Evolutionary conservation across 176 grass and related monocot species (phyloP), one percentile per base, ranked within the genome.

Genomic region (Triticum urartu): DNA sequence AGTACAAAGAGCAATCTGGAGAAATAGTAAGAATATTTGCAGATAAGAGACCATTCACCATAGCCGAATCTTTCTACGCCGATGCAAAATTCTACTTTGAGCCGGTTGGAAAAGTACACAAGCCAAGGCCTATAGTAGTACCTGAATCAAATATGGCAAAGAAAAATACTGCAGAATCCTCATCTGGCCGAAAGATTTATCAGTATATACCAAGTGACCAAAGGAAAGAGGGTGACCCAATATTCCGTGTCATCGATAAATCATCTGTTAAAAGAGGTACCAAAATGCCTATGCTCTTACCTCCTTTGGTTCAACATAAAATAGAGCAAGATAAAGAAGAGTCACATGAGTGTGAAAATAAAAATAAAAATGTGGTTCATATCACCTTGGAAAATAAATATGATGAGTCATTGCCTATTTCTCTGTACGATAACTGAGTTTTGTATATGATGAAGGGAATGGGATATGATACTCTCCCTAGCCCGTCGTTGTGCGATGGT

Each of bases 91-190:
- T 71, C 6, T 82, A 71, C 5, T 38, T 82, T 24, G 80, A 73
- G 7, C 68, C 34, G 0, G 3, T 83, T 28, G 34, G 32, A 1
- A 83, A 83, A n/a, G 52, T 77, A 21, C 5, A 34, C 9, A 77
- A 77, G 10, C 22, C 28, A 35, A 77, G 35, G 17, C 2, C 15
- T 3, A 11, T 20, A 2, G 0, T 15, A 4, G 3, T 24, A 22
- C 4, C 0, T 10, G 18, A 64, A 10, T 26, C 20, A 9, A 17
- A 5, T 2, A 2, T 35, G 1, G 1, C 4, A 7, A 2, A 45
- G 0, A 14, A 4, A 11, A 17, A 54, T 4, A 1, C 0, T 0
- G 0, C 5, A 0, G 6, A 63, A 32, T 61, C 26, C 0, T 36
- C 56, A 3, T 33, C 24, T 10, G 8, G 1, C 12, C 0, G 3